phyloP scores from a whole-genome alignment of 257 asterid species.

The Anisodus tanguticus region DNA sequence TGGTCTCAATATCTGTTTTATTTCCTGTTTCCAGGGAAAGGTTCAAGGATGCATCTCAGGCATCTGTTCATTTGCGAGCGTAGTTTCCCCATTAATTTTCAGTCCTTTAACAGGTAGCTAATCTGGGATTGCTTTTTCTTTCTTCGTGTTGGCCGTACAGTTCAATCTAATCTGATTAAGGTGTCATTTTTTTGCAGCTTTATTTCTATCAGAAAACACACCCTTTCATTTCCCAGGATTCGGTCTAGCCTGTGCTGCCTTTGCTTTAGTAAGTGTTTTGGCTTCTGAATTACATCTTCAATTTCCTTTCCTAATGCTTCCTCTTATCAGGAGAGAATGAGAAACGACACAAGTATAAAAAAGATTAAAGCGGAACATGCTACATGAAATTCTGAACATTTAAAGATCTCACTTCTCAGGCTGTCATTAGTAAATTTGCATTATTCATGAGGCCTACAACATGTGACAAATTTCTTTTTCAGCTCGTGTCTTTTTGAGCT shows the following conservation, averaged over 20 bases:
- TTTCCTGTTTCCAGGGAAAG: constrained; percentile 60
- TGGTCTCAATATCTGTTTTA: neutral
- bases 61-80: constrained; percentile 65
- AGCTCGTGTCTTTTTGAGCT: neutral
- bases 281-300: constrained; percentile 51
- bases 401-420: constrained; percentile 4
- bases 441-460: neutral
- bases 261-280: constrained; percentile 52
- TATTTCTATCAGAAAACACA: constrained; percentile 75
- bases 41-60: constrained; percentile 93
- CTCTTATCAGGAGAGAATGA: neutral
- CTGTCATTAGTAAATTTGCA: constrained; percentile 55
- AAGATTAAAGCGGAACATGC: neutral
- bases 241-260: constrained; percentile 27
- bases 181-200: constrained; percentile 46
- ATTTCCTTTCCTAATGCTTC: neutral
- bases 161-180: neutral
- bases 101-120: constrained; percentile 79
- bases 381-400: neutral
- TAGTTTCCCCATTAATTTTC: constrained; percentile 80
- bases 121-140: neutral
- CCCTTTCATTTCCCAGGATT: constrained; percentile 95
- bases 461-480: neutral
- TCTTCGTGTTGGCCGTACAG: neutral
- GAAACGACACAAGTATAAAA: neutral